Base-by-base conservation (phyloP, 371 early-diverging fungal species). In the Apophysomyces variabilis region DNA sequence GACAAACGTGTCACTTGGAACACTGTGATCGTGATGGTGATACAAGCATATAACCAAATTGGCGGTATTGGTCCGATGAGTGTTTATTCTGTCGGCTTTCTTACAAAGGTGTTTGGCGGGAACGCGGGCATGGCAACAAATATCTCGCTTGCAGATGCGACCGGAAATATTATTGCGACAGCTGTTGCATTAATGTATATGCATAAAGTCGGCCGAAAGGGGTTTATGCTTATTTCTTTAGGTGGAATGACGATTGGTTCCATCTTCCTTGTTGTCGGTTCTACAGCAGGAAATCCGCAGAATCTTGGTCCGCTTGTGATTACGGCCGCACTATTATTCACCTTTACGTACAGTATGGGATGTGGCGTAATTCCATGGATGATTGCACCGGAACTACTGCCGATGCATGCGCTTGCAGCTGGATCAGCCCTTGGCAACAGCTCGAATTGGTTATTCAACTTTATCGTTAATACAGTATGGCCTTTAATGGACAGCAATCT, bases 321-420 rank as follows among this genome's bases (percentile, higher is more conserved):
- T 61, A 68, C 77, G 36, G 75, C 68, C 21, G 80, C 76, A n/a
- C 46, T 82, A 26, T 32, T 77, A 26, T 82, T 74, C 58, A 73
- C 74, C 6, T 72, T 72, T 35, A 74, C 79, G 4, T 82, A 82
- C 63, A 69, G 71, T 61, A 72, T 75, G 66, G 82, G 82, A 13
- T 82, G 82, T 65, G 82, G 82, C 72, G 82, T 82, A 3, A 76
- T 82, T 64, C 82, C 82, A 16, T 82, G 82, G 82, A 66, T 82
- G 65, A 77, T 79, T 67, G 82, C 82, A 21, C 80, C 80, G 16
- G 82, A 82, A 66, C 65, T 82, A 18, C 62, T 82, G 50, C 82
- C 82, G 14, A 70, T 82, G 62, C 69, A 71, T 41, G 82, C 82
- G 18, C 65, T 82, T 16, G 70, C 79, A 13, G 66, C 82, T 59